Percentiles rank a stretch among this genome's conserved stretches.
Conservation (phyloP, 179 eudicot genomes). For the Silene coronaria region DNA sequence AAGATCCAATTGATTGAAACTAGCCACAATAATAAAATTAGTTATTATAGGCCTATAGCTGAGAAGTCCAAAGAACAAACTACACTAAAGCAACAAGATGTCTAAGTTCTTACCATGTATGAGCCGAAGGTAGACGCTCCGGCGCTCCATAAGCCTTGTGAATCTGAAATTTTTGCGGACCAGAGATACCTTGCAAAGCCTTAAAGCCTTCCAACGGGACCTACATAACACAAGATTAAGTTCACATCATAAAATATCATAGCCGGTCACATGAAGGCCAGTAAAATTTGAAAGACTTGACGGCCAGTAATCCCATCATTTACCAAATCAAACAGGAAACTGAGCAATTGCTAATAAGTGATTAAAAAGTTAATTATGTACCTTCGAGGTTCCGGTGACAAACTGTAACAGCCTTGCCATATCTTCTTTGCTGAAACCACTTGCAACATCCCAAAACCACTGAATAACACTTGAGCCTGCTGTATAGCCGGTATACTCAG, state of each 20-base stretch:
- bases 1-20: conserved; percentile 95
- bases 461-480: conserved; percentile 71
- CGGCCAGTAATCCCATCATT: background rate
- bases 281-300: background rate
- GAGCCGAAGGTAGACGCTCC: conserved; percentile 97
- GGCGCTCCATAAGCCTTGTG: conserved; percentile 99
- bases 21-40: conserved; percentile 17
- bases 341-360: background rate
- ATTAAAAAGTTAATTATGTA: conserved; percentile 19
- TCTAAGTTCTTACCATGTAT: conserved; percentile 64
- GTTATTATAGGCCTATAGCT: conserved; percentile 7
- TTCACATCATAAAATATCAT: background rate
- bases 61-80: background rate
- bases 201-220: conserved; percentile 94
- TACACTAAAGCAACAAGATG: conserved; percentile 6
- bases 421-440: conserved; percentile 85
- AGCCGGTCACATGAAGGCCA: background rate
- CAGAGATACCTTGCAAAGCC: conserved; percentile 95
- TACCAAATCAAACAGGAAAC: background rate
- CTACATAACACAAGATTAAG: conserved; percentile 31
- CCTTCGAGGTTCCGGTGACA: conserved; percentile 99
- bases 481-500: conserved; percentile 89
- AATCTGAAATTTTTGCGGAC: conserved; percentile 94
- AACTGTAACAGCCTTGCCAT: conserved; percentile 90
- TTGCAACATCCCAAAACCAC: conserved; percentile 98